phyloP scores from a whole-genome alignment of 2,329 filamentous ascomycete genomes.

The Fusarium tricinctum region DNA sequence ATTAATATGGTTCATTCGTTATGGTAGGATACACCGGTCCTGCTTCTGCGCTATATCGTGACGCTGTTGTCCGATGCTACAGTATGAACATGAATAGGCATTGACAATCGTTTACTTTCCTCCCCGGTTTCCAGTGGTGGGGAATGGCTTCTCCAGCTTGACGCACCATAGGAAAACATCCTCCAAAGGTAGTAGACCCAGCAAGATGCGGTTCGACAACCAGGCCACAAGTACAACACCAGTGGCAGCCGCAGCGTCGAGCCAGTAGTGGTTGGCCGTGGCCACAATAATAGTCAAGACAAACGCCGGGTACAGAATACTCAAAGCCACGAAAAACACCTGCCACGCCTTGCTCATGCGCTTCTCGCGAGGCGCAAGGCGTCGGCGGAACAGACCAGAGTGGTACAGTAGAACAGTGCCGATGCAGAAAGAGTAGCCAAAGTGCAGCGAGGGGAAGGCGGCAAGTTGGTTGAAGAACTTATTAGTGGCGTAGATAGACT shows the following conservation, averaged over 20 bases:
- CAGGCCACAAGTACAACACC: conserved; percentile 73
- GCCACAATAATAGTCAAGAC: conserved; percentile 71
- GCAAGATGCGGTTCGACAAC: conserved; percentile 63
- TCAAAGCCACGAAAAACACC: conserved; percentile 53
- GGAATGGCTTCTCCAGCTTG: conserved; percentile 74
- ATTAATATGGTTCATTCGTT: conserved; percentile 13
- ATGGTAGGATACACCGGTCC: conserved; percentile 1
- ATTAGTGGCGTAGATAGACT: conserved; percentile 74
- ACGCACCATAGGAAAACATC: conserved; percentile 75
- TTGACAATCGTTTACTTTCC: conserved; percentile 24
- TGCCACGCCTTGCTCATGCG: conserved; percentile 50
- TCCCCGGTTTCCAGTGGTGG: conserved; percentile 57
- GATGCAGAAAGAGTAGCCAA: conserved; percentile 68
- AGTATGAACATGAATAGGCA: neutral
- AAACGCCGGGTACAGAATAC: conserved; percentile 66
- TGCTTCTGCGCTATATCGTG: conserved; percentile 9
- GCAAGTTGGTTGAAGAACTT: conserved; percentile 71
- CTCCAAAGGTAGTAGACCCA: conserved; percentile 74
- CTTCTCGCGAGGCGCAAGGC: conserved; percentile 50
- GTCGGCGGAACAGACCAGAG: conserved; percentile 60
- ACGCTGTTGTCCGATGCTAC: neutral
- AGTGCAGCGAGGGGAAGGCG: conserved; percentile 71
- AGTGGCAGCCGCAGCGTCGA: conserved; percentile 75
- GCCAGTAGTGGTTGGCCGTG: conserved; percentile 74
- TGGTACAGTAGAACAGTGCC: conserved; percentile 68